Percentiles rank a stretch among this genome's conserved stretches.
These are phyloP conservation scores for Pelagomonas calceolata DNA, from an alignment of 108 stramenopile species.

Conservation along the genomic window DNA sequence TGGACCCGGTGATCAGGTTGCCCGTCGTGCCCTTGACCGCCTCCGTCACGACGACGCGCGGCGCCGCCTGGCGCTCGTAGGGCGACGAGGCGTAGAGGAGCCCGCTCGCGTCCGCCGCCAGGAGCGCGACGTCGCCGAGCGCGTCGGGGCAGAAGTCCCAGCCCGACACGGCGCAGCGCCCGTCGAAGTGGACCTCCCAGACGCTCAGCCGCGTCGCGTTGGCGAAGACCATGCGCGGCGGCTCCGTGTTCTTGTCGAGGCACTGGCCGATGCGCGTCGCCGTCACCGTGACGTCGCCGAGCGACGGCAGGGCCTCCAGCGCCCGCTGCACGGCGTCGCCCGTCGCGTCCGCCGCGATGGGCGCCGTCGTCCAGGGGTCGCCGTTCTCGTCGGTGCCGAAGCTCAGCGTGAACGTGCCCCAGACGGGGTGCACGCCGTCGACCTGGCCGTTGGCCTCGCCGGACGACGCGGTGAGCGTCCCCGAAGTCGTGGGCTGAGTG, in stretches of 20 bases:
- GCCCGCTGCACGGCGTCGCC: conserved; percentile 39
- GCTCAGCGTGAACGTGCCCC: conserved; percentile 36
- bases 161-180: conserved; percentile 13
- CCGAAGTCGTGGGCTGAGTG: neutral
- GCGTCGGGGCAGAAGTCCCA: conserved; percentile 33
- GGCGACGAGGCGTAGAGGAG: conserved; percentile 19
- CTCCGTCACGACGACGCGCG: conserved; percentile 32
- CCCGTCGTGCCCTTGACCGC: conserved; percentile 44
- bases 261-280: conserved; percentile 6
- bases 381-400: too few relatives aligned
- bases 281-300: conserved; percentile 41
- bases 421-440: conserved; percentile 29
- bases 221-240: neutral
- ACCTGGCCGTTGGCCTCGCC: neutral
- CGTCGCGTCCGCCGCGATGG: conserved; percentile 37
- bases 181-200: conserved; percentile 34
- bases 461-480: neutral
- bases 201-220: conserved; percentile 21
- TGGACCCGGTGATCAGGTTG: conserved; percentile 15
- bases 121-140: conserved; percentile 25
- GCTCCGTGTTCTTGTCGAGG: conserved; percentile 9
- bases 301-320: conserved; percentile 34
- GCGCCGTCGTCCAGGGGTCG: conserved; percentile 28
- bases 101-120: conserved; percentile 12
- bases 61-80: conserved; percentile 22